Conservation (phyloP, 768 basidiomycete genomes). For the Panaeolus cyanescens region DNA sequence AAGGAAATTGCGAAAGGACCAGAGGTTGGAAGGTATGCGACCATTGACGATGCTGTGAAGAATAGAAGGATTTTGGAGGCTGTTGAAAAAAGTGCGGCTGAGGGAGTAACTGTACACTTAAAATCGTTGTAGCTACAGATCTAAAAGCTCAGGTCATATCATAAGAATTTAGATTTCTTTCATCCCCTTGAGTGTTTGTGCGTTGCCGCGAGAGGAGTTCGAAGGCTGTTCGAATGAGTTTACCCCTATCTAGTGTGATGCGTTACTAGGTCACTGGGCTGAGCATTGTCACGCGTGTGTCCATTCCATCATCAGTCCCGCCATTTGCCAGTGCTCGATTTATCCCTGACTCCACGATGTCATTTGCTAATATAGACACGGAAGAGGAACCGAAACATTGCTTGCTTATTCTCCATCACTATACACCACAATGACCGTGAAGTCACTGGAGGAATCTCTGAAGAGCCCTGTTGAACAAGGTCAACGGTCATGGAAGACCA, state of each 20-base stretch:
- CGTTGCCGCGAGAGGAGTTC: too few species aligned
- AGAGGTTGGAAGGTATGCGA: conserved; percentile 5
- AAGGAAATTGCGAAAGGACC: conserved; percentile 7
- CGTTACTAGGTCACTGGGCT: too few species aligned
- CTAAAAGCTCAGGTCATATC: background rate
- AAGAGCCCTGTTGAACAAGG: background rate
- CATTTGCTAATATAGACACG: background rate
- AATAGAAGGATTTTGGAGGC: conserved; percentile 11
- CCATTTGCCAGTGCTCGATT: background rate
- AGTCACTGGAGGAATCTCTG: background rate
- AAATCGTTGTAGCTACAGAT: too few species aligned
- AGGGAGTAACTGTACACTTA: background rate
- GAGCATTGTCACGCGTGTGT: too few species aligned
- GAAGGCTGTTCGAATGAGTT: too few species aligned
- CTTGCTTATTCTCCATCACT: background rate
- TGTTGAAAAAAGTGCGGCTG: conserved; percentile 8
- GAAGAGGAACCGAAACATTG: background rate
- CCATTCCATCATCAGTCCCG: too few species aligned
- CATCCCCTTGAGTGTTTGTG: too few species aligned
- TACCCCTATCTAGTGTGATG: too few species aligned
- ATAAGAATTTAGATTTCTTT: too few species aligned
- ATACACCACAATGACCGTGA: background rate
- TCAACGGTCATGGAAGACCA: background rate
- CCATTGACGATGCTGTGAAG: conserved; percentile 14
- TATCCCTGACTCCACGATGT: background rate